Percentiles rank a stretch among this genome's conserved stretches.
phyloP scores from a whole-genome alignment of 768 basidiomycete species.

The Tulasnella sp. region DNA sequence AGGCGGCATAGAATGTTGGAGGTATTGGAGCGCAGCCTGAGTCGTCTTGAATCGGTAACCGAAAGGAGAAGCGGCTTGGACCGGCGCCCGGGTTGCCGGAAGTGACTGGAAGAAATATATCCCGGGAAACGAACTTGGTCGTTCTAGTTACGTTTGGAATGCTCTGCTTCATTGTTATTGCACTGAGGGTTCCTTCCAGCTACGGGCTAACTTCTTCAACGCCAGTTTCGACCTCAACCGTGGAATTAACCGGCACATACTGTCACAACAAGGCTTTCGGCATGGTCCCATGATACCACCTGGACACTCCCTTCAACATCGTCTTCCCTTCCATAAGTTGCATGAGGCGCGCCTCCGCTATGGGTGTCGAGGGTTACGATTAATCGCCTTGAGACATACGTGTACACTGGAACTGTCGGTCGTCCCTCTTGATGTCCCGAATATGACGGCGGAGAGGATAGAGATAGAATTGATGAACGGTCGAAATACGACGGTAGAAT shows the following conservation, averaged over 20 bases:
- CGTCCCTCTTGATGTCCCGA: background rate
- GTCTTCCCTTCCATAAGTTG: background rate
- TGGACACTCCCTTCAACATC: background rate
- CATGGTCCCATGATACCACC: constrained; percentile 5
- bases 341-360: background rate
- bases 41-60: background rate
- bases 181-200: background rate
- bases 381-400: background rate
- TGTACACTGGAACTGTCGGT: background rate
- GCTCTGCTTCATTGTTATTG: background rate
- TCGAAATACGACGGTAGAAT: background rate
- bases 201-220: background rate
- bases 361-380: background rate
- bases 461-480: background rate
- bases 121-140: background rate
- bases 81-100: background rate
- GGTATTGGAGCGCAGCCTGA: background rate
- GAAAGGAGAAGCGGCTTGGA: background rate
- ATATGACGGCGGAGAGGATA: background rate
- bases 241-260: background rate
- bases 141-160: constrained; percentile 5
- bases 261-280: background rate
- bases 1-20: background rate
- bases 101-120: background rate
- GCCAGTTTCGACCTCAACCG: background rate